These are phyloP conservation scores for Trichoderma atroviride DNA, from an alignment of 2,329 filamentous ascomycete species.

Conservation along the genomic window DNA sequence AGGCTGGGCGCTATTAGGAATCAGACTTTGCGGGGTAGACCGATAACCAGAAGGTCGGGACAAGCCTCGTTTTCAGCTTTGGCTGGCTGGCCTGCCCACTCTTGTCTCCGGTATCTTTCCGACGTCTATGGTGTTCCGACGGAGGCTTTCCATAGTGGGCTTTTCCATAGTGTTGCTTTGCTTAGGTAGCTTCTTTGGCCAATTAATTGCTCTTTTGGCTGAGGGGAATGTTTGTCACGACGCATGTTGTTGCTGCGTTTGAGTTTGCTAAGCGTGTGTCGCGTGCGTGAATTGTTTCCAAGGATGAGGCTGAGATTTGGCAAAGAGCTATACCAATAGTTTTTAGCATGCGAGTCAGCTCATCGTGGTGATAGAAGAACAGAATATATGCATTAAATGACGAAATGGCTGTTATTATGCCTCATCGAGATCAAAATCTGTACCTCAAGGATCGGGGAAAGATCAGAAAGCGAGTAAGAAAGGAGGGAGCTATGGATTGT, in stretches of 20 bases:
- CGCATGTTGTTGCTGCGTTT: not conserved
- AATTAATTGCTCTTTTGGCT: not conserved
- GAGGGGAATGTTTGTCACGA: not conserved
- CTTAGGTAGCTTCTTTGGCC: not conserved
- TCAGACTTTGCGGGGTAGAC: slow-evolving; percentile 21
- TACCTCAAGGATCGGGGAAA: not conserved
- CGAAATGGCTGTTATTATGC: not conserved
- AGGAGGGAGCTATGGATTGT: not conserved
- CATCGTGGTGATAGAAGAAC: not conserved
- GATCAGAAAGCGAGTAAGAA: not conserved
- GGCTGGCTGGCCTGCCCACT: not conserved
- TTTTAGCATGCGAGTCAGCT: not conserved
- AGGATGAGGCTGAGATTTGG: not conserved
- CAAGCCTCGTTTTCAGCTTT: slow-evolving; percentile 7
- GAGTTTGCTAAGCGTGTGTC: not conserved
- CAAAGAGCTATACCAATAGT: not conserved
- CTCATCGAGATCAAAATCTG: not conserved
- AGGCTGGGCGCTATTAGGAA: not conserved
- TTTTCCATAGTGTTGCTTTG: not conserved
- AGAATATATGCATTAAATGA: not conserved
- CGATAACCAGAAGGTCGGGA: slow-evolving; percentile 2
- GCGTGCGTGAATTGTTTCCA: not conserved
- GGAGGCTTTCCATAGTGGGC: not conserved
- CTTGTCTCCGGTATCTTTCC: not conserved
- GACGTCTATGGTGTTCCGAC: not conserved